Evolutionary conservation across 169 alveolate genomes (phyloP).

Genomic region (Plasmodium ovale): DNA sequence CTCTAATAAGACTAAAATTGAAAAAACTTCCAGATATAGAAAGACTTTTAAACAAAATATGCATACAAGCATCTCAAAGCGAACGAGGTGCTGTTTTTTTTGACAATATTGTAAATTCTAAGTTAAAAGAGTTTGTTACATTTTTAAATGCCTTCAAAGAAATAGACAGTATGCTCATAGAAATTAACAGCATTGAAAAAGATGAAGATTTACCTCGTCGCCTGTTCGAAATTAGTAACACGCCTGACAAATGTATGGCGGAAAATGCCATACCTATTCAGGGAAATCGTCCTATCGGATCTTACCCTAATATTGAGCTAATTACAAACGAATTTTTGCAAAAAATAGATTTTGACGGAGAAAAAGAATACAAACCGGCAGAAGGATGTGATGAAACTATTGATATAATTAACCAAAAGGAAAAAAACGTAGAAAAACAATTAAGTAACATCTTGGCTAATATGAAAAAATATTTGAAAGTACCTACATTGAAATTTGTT

Average conservation of each 20-base stretch:
- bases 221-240: conserved; percentile 43
- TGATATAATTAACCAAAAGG: conserved; percentile 53
- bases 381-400: conserved; percentile 77
- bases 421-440: conserved; percentile 32
- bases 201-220: conserved; percentile 53
- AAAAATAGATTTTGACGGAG: conserved; percentile 78
- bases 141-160: conserved; percentile 81
- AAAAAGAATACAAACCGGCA: conserved; percentile 79
- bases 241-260: conserved; percentile 69
- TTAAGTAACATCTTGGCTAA: conserved; percentile 70
- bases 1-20: conserved; percentile 77
- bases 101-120: conserved; percentile 83
- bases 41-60: conserved; percentile 86
- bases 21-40: conserved; percentile 88
- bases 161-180: conserved; percentile 74
- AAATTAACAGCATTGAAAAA: conserved; percentile 70
- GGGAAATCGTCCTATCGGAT: conserved; percentile 40
- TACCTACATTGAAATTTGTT: conserved; percentile 78
- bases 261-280: no score
- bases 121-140: conserved; percentile 83
- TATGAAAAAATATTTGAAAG: conserved; percentile 48
- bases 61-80: conserved; percentile 88
- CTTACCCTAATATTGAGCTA: conserved; percentile 79
- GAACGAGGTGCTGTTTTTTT: conserved; percentile 91
- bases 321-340: conserved; percentile 79